Percentiles rank a stretch among this genome's conserved stretches.
These are phyloP conservation scores for Thymus quinquecostatus DNA, from an alignment of 257 asterid species.

Conservation along the genomic window DNA sequence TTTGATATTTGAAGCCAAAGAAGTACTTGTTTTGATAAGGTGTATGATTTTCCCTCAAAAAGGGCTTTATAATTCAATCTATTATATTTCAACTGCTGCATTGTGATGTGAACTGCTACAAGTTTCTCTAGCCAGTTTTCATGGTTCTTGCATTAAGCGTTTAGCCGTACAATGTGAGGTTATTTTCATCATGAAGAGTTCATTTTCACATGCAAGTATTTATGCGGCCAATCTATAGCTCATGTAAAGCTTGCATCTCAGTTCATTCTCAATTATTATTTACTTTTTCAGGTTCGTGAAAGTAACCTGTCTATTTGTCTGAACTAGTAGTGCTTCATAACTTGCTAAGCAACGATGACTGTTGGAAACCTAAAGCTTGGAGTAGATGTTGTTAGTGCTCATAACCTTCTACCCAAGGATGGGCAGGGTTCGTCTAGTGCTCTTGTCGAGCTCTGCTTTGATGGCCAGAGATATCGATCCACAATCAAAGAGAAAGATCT, in stretches of 20 bases:
- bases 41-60: neutral
- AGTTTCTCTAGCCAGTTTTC: slow-evolving; percentile 9
- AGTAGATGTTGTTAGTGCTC: slow-evolving; percentile 77
- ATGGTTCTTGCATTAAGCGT: slow-evolving; percentile 14
- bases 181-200: neutral
- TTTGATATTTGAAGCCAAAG: neutral
- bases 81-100: slow-evolving; percentile 15
- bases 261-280: slow-evolving; percentile 20
- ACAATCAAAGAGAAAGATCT: slow-evolving; percentile 83
- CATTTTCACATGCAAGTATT: neutral
- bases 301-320: slow-evolving; percentile 26
- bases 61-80: neutral
- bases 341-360: slow-evolving; percentile 40
- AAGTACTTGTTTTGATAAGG: neutral
- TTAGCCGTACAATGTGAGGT: neutral
- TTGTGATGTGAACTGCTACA: slow-evolving; percentile 18
- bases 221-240: slow-evolving; percentile 2
- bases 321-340: slow-evolving; percentile 25
- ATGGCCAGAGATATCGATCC: slow-evolving; percentile 75
- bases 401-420: slow-evolving; percentile 83
- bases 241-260: neutral
- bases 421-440: slow-evolving; percentile 92
- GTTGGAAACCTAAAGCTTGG: slow-evolving; percentile 74
- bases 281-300: slow-evolving; percentile 32
- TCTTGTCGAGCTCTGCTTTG: slow-evolving; percentile 74